Evolutionary conservation across 768 basidiomycete species (phyloP), one percentile per base, ranked within the genome.

Genomic region (Boletus reticuloceps): DNA sequence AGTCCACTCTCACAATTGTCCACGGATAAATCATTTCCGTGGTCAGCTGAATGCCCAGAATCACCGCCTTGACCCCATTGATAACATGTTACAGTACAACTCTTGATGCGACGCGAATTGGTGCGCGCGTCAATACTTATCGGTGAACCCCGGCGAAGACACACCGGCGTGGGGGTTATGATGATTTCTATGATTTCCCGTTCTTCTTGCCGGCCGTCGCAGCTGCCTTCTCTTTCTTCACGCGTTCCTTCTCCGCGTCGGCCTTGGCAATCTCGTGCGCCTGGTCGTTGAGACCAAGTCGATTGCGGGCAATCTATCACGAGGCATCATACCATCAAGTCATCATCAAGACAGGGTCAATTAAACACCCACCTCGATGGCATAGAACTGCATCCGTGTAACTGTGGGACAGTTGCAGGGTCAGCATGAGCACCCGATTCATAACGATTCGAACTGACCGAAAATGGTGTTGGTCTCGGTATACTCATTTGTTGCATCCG

Each of bases 401-500:
- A 67, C 61, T 68, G 53, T 49, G 45, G 47, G 44, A 40, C 34
- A 46, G 27, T 47, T 32, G 43, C n/a, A 16, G 42, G 6, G 50
- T 63, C 32, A 70, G 59, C 54, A 51, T 25, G 20, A 17, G 40
- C 46, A 17, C 36, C 8, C 29, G 14, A 47, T 44, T 10, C 39
- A 31, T 14, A 14, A 27, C 5, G 44, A 17, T 16, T 20, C 17
- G 53, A 50, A 27, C 68, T 81, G 19, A 90, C 94, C 95, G 66
- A 99, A 94, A 59, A 98, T 96, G 7, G 94, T 91, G 75, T 98
- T 99, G 32, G 78, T 81, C 77, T 98, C 89, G 12, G 82, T 84
- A 71, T 98, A 99, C 68, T 95, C 93, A 53, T 82, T 78, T 46
- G 75, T 77, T 37, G 88, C 81, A 65, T 97, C 83, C 45, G 82